Evolutionary conservation across 495 filamentous ascomycete species (phyloP), one percentile per base, ranked within the genome.

Genomic region (Penicillium salamii): DNA sequence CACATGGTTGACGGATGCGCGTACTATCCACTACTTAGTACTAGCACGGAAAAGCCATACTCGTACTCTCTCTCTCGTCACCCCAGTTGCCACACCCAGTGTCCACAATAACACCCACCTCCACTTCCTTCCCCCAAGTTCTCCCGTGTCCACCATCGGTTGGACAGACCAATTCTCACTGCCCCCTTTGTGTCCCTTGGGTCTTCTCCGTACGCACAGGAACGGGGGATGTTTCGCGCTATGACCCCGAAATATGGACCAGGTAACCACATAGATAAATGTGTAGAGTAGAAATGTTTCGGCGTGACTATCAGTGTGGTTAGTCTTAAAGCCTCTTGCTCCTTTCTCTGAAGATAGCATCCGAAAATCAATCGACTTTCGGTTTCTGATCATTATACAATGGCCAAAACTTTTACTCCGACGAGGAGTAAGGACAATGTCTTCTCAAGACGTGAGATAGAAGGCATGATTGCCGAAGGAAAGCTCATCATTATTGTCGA

Each of bases 391-490:
- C 17, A 43, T 7, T 28, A 35, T 35, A 31, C 4, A 23, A 48
- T 51, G 42, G 43, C 26, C 38, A 52, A 51, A 9, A 43, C 32
- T 24, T 8, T 38, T 19, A 34, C 38, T 36, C 43, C 32, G 34
- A 38, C 43, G 13, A 38, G 9, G 42, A 51, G 37, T 32, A 55
- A 86, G 82, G 62, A 74, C 52, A 63, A 63, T 23, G 49, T 83
- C 3, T 61, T 84, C 45, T 79, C 81, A n/a, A 77, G 87, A 48
- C 75, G 83, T 35, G 76, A 91, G 57, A 78, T 95, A 47, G 89
- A 95, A 64, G 81, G 72, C 5, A 63, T 90, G 60, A 91, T 96
- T 65, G 86, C 89, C 6, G 80, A 87, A 43, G 89, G 86, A 14
- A 72, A 79, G 49, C 69, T 66, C 7, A 79, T 96, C 29, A 77